These are phyloP conservation scores for Didymella sp. DNA, from an alignment of 2,329 filamentous ascomycete species.

Conservation along the genomic window DNA sequence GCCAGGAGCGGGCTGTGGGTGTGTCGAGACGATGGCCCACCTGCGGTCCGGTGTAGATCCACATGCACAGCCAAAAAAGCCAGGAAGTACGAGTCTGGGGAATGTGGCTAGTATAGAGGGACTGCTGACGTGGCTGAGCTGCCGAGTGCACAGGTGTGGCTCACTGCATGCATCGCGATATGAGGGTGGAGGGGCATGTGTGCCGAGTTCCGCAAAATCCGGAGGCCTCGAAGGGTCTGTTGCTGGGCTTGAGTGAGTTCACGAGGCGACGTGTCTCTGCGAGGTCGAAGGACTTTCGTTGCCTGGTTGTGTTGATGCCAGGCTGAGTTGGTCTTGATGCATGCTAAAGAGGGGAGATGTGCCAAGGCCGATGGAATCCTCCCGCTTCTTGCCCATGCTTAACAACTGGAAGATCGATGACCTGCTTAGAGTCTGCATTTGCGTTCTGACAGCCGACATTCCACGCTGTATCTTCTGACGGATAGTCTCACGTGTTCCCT, in stretches of 20 bases:
- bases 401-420: neutral
- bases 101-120: constrained; percentile 11
- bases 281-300: too few relatives aligned
- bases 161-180: neutral
- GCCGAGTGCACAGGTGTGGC: neutral
- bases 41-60: constrained; percentile 6
- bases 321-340: too few relatives aligned
- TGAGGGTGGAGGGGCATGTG: neutral
- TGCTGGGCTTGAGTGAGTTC: neutral
- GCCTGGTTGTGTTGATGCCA: neutral
- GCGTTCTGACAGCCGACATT: neutral
- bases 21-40: neutral
- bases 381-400: constrained; percentile 3
- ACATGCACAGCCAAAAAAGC: neutral
- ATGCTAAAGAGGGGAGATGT: too few relatives aligned
- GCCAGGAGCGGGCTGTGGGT: neutral
- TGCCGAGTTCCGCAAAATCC: neutral
- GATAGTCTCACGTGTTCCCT: neutral
- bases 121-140: constrained; percentile 4
- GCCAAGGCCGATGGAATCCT: constrained; percentile 3
- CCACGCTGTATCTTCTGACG: neutral
- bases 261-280: too few relatives aligned
- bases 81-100: neutral
- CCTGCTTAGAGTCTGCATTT: neutral
- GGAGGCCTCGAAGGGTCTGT: neutral